Percentiles rank a stretch among this genome's conserved stretches.
phyloP scores from a whole-genome alignment of 257 asterid genomes.

The Solanum pimpinellifolium region DNA sequence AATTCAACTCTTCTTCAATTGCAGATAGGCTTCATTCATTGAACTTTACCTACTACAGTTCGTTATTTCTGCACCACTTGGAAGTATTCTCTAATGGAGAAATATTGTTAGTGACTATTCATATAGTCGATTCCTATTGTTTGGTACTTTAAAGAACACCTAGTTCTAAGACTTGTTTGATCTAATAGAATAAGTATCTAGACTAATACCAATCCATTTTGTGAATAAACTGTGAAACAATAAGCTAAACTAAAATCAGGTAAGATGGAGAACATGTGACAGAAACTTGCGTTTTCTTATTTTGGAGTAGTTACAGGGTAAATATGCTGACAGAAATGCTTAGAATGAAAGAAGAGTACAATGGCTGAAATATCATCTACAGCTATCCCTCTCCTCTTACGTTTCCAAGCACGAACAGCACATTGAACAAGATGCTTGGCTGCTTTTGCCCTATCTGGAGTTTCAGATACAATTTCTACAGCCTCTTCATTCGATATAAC shows the following conservation, averaged over 20 bases:
- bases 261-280: neutral
- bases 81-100: neutral
- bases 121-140: neutral
- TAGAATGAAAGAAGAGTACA: conserved; percentile 58
- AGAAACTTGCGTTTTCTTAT: neutral
- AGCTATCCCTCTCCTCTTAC: conserved; percentile 74
- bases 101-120: neutral
- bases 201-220: neutral
- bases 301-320: conserved; percentile 14
- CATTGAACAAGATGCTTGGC: conserved; percentile 62
- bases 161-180: neutral
- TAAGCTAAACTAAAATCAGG: neutral
- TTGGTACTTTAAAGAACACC: neutral
- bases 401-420: conserved; percentile 66
- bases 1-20: neutral
- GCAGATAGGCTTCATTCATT: neutral
- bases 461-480: conserved; percentile 52
- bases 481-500: conserved; percentile 91
- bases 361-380: conserved; percentile 91
- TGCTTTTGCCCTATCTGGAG: conserved; percentile 44
- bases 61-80: neutral
- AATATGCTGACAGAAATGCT: conserved; percentile 28
- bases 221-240: neutral
- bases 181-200: neutral
- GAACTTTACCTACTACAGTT: neutral